Conservation (phyloP, 2,329 filamentous ascomycete species). For the Cladosporium oxysporum region DNA sequence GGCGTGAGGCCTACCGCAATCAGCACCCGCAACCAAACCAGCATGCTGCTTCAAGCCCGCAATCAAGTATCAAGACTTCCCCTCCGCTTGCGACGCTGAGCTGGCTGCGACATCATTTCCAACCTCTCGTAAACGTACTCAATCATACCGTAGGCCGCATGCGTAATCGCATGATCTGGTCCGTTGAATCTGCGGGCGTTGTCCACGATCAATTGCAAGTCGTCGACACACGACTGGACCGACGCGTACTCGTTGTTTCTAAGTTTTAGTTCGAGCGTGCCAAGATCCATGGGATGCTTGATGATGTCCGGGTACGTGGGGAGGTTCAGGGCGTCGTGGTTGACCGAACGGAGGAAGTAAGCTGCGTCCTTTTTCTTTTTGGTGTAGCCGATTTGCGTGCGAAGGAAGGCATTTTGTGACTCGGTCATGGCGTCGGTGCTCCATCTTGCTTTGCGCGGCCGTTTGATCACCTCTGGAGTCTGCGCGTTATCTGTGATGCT, state of each 20-base stretch:
- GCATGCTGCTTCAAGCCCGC: neutral
- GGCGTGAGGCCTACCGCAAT: neutral
- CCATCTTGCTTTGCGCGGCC: constrained; percentile 24
- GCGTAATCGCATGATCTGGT: constrained; percentile 69
- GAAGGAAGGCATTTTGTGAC: constrained; percentile 62
- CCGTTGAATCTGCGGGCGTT: constrained; percentile 87
- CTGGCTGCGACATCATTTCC: neutral
- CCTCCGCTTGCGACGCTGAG: neutral
- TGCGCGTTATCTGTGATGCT: neutral
- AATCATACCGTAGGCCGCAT: constrained; percentile 63
- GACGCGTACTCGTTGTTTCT: constrained; percentile 69
- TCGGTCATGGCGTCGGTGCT: constrained; percentile 55
- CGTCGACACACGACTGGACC: constrained; percentile 69
- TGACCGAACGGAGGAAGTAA: constrained; percentile 76
- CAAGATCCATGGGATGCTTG: neutral
- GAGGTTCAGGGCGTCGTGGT: constrained; percentile 72
- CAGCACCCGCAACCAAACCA: neutral
- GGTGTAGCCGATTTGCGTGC: constrained; percentile 68
- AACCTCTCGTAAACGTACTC: constrained; percentile 52
- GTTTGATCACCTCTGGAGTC: neutral
- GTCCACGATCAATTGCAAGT: constrained; percentile 74
- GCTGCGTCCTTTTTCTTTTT: constrained; percentile 83
- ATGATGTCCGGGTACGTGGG: neutral
- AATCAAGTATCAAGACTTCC: neutral
- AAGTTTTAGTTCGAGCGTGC: constrained; percentile 65